Evolutionary conservation across 164 flowering plant genomes (phyloP).

Genomic region (Cinnamomum chago): DNA sequence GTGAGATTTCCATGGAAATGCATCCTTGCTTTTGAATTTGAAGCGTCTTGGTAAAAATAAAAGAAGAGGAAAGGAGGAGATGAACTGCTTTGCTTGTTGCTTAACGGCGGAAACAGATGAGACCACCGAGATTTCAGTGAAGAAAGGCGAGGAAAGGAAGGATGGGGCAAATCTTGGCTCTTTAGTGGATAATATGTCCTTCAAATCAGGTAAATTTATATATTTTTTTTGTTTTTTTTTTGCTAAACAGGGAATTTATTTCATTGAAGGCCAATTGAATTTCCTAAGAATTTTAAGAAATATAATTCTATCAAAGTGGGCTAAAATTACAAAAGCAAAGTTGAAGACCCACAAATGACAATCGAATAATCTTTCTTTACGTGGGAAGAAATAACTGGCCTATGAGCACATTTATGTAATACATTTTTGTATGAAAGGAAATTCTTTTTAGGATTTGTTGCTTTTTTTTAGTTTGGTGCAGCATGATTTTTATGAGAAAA

Average conservation of each 20-base stretch:
- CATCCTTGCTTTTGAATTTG: neutral
- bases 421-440: too few relatives aligned
- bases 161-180: slow-evolving; percentile 33
- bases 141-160: slow-evolving; percentile 37
- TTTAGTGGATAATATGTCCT: slow-evolving; percentile 51
- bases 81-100: slow-evolving; percentile 57
- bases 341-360: neutral
- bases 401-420: too few relatives aligned
- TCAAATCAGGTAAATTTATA: slow-evolving; percentile 50
- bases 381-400: too few relatives aligned
- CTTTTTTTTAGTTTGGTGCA: too few relatives aligned
- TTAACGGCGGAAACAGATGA: neutral
- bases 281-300: too few relatives aligned
- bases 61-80: slow-evolving; percentile 13
- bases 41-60: neutral
- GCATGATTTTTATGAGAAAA: too few relatives aligned
- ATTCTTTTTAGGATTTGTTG: too few relatives aligned
- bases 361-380: neutral
- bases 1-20: neutral
- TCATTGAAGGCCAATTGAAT: neutral
- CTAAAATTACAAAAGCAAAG: too few relatives aligned
- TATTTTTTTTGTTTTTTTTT: neutral
- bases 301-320: too few relatives aligned
- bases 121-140: slow-evolving; percentile 27
- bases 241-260: neutral